These are phyloP conservation scores for Petunia secreta DNA, from an alignment of 257 asterid species.

Conservation along the genomic window DNA sequence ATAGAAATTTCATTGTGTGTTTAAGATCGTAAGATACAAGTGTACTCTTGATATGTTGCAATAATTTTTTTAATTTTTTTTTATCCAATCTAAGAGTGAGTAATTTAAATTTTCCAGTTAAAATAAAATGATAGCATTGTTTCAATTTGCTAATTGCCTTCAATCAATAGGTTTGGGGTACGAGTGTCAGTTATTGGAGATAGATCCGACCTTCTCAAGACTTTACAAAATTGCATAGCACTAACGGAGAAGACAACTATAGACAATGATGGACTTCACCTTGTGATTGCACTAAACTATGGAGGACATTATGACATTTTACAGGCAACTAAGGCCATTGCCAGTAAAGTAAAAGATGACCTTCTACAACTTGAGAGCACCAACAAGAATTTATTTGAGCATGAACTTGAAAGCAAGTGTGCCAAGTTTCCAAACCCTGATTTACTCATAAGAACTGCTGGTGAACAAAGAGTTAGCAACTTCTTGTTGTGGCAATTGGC, in stretches of 20 bases:
- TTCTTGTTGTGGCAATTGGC: conserved; percentile 32
- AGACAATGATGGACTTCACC: background rate
- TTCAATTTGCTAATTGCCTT: background rate
- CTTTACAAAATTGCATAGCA: background rate
- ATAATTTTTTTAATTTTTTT: no score
- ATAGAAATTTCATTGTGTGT: no score
- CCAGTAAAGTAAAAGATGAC: conserved; percentile 15
- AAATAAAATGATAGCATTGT: no score
- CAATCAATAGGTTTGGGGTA: background rate
- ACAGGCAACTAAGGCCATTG: conserved; percentile 13
- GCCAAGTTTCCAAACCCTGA: conserved; percentile 17
- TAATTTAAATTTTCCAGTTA: no score
- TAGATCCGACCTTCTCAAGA: background rate
- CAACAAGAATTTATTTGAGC: background rate
- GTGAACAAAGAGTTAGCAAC: conserved; percentile 23
- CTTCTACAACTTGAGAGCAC: background rate
- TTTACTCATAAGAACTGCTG: conserved; percentile 22
- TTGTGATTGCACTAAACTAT: conserved; percentile 18
- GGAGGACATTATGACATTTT: conserved; percentile 19
- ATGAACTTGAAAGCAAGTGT: background rate
- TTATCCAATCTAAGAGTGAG: no score
- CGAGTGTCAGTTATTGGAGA: background rate
- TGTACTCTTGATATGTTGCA: no score
- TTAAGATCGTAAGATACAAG: no score
- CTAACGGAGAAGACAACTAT: background rate